phyloP scores from a whole-genome alignment of 2,329 filamentous ascomycete species.

The Juglanconis oblonga region DNA sequence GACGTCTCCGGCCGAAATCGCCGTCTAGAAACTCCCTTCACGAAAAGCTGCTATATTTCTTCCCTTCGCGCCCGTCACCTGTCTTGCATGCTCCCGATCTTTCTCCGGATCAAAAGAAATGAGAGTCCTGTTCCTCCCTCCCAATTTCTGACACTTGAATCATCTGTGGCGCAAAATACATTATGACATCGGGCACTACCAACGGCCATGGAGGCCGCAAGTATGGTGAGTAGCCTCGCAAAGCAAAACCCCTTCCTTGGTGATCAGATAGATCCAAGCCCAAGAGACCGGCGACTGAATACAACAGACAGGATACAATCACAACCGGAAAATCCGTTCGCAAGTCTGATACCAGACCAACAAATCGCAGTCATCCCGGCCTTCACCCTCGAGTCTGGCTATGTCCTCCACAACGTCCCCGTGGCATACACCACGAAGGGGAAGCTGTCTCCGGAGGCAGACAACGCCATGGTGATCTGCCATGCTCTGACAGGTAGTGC shows the following conservation, averaged over 20 bases:
- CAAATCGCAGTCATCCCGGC: constrained; percentile 80
- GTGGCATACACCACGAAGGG: constrained; percentile 67
- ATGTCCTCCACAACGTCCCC: constrained; percentile 72
- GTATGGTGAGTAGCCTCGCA: constrained; percentile 14
- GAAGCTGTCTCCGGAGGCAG: constrained; percentile 53
- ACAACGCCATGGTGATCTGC: constrained; percentile 75
- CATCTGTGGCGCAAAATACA: not conserved
- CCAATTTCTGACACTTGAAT: not conserved
- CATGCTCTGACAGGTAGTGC: constrained; percentile 83
- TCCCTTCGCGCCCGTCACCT: too few species aligned
- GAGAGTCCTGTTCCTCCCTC: not conserved
- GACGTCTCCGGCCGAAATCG: too few species aligned
- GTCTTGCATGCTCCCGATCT: not conserved
- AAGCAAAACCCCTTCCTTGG: not conserved
- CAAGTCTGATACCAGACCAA: constrained; percentile 82
- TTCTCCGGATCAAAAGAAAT: not conserved
- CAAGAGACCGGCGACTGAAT: constrained; percentile 55
- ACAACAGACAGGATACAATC: constrained; percentile 61
- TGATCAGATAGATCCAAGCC: not conserved
- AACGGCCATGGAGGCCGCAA: constrained; percentile 9
- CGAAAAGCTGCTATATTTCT: too few species aligned
- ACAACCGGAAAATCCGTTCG: constrained; percentile 91
- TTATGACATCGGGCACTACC: constrained; percentile 3
- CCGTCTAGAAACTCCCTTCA: too few species aligned
- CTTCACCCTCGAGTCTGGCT: constrained; percentile 91